These are phyloP conservation scores for Xanthoparmelia taractica DNA, from an alignment of 495 filamentous ascomycete species.

Conservation along the genomic window DNA sequence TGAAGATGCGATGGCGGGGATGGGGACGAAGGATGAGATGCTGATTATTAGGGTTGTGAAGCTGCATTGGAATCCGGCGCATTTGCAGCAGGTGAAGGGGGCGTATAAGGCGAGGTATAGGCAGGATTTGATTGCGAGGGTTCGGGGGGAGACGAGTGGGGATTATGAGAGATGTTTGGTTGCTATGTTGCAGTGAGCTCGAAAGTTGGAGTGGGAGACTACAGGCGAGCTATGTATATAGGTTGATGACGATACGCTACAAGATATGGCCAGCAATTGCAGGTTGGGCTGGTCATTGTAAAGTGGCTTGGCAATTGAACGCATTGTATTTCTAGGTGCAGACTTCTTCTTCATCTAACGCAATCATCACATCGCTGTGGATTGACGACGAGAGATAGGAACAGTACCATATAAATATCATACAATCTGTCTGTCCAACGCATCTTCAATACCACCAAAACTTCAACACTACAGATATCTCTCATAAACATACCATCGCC, in stretches of 20 bases:
- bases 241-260: not conserved
- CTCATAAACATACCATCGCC: too few relatives aligned
- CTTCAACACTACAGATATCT: too few relatives aligned
- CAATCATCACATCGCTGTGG: too few relatives aligned
- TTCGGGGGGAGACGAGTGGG: constrained; percentile 77
- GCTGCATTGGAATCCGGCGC: constrained; percentile 66
- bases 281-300: not conserved
- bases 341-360: too few relatives aligned
- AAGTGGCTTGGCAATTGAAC: too few relatives aligned
- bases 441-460: too few relatives aligned
- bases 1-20: constrained; percentile 77
- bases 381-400: too few relatives aligned
- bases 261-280: not conserved
- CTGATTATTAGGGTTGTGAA: constrained; percentile 67
- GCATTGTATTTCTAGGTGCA: too few relatives aligned
- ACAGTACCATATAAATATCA: too few relatives aligned
- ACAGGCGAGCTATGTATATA: not conserved
- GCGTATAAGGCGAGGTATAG: constrained; percentile 61
- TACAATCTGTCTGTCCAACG: too few relatives aligned
- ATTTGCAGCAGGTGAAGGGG: constrained; percentile 63
- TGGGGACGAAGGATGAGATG: constrained; percentile 77
- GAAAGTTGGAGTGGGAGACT: not conserved
- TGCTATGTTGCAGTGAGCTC: constrained; percentile 32
- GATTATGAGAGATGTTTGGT: constrained; percentile 69
- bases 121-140: constrained; percentile 52